Base-by-base conservation (phyloP, 768 basidiomycete species). In the Mycena sanguinolenta region DNA sequence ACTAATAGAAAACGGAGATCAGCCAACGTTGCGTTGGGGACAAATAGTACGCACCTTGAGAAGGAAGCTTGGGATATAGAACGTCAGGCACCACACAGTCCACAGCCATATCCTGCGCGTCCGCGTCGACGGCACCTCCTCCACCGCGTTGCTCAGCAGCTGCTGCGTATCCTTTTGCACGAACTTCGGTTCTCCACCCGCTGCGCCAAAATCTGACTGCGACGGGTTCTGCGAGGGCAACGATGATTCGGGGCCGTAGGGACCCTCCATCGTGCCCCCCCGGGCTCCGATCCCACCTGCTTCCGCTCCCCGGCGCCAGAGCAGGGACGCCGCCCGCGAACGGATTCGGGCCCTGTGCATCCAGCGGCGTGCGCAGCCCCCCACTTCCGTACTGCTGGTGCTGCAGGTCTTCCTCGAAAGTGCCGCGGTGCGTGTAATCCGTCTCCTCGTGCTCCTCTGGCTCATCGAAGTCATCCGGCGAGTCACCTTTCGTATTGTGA, bases 51-150 rank as follows among this genome's bases (percentile, higher is more conserved):
- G n/a, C n/a, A n/a, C n/a, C 46, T 49, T 49, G n/a, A 49, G n/a
- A 21, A 49, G 8, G 13, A 49, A 49, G 23, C 46, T 49, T 0
- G 97, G 97, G 1, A 97, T 89, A 85, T 87, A 92, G 80, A 88
- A 96, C 0, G 96, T 97, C 7, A 85, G 82, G 0, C 80, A 62
- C 95, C 94, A 95, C 9, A 96, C 95, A 16, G 95, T 83, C 70
- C 86, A 85, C 1, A 98, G 84, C 96, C 96, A 98, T 82, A 89
- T 89, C 42, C 94, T 84, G 19, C 96, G 88, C 0, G n/a, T n/a
- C n/a, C n/a, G n/a, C n/a, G n/a, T n/a, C n/a, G n/a, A n/a, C n/a
- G n/a, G n/a, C n/a, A n/a, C 84, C 73, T 95, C 92, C 79, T 97
- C 96, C 3, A 96, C 92, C 0, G 92, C 86, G 36, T 88, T 86